phyloP scores from a whole-genome alignment of 805 yeast species.

The Pichia manshurica region DNA sequence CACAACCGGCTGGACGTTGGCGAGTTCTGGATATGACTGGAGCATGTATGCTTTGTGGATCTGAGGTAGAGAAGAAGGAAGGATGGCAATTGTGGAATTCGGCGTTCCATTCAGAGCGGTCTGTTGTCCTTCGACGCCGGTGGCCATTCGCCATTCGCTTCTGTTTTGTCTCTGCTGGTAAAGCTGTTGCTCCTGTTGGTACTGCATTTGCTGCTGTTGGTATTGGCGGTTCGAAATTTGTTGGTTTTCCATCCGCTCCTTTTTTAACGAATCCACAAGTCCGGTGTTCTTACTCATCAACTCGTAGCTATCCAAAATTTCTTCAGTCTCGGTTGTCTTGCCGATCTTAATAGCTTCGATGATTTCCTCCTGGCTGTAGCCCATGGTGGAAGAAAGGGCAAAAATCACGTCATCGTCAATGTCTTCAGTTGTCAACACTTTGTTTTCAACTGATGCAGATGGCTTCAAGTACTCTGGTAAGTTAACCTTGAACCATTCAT shows the following conservation, averaged over 20 bases:
- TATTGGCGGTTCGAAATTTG: neutral
- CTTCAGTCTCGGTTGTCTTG: slow-evolving; percentile 48
- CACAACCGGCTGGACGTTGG: slow-evolving; percentile 40
- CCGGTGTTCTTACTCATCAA: slow-evolving; percentile 74
- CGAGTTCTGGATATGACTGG: slow-evolving; percentile 29
- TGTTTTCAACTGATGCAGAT: slow-evolving; percentile 36
- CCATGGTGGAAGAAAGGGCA: slow-evolving; percentile 77
- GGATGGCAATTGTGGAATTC: slow-evolving; percentile 79
- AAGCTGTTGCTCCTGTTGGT: slow-evolving; percentile 13
- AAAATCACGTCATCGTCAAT: slow-evolving; percentile 72
- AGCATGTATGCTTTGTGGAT: slow-evolving; percentile 92
- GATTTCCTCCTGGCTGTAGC: slow-evolving; percentile 81
- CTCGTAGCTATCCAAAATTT: slow-evolving; percentile 80
- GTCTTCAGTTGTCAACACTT: slow-evolving; percentile 30
- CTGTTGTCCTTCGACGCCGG: slow-evolving; percentile 25
- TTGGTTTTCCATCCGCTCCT: slow-evolving; percentile 15
- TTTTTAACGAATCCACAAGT: slow-evolving; percentile 61
- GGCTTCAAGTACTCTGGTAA: slow-evolving; percentile 77
- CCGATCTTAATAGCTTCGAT: slow-evolving; percentile 51
- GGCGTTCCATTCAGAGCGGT: slow-evolving; percentile 38
- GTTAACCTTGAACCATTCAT: slow-evolving; percentile 84
- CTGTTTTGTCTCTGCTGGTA: slow-evolving; percentile 7
- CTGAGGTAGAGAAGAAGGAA: slow-evolving; percentile 91
- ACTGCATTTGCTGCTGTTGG: slow-evolving; percentile 3
- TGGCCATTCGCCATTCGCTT: slow-evolving; percentile 29